Evolutionary conservation across 208 protist species (phyloP), one percentile per base, ranked within the genome.

Genomic region (Phytomonas francai): DNA sequence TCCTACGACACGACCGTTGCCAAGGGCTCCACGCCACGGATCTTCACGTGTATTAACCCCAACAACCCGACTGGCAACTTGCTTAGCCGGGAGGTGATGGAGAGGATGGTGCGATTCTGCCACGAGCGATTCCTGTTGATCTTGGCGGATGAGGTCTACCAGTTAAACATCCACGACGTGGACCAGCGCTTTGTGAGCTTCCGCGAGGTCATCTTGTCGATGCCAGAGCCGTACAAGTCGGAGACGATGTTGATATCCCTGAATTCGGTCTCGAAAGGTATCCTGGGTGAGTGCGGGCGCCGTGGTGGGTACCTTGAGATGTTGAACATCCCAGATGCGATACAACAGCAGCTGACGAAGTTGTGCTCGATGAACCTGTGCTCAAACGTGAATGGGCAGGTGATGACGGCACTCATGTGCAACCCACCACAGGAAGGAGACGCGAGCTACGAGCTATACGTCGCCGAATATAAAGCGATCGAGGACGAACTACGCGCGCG

Each of bases 101-200:
- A 88, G 72, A 84, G 89, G 31, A 81, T 97, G 30, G 76, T 79
- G 68, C 68, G 58, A 59, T 95, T 88, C 80, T 88, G 84, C 70
- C 74, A 80, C 68, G 75, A 84, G 42, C 67, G 77, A 56, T 61
- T 68, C n/a, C 30, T 99, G 27, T 74, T 99, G 60, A 61, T 99
- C 25, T 74, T 99, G 30, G 97, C 98, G 29, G 98, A 99, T 70
- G 98, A 99, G 84, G 98, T 99, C 25, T 99, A 99, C 84, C 98
- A 99, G 89, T 93, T 96, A 56, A 99, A 99, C 77, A 88, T 99
- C 39, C 99, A 99, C 78, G 73, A 59, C 33, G 56, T 76, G 32
- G 80, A 76, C 30, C 94, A 94, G 65, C 73, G 95, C 71, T 89
- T 99, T 45, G 59, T 98, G 42, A 99, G 97, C 59, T 92, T 91